phyloP scores from a whole-genome alignment of 768 basidiomycete genomes.

The Lyophyllum decastes region DNA sequence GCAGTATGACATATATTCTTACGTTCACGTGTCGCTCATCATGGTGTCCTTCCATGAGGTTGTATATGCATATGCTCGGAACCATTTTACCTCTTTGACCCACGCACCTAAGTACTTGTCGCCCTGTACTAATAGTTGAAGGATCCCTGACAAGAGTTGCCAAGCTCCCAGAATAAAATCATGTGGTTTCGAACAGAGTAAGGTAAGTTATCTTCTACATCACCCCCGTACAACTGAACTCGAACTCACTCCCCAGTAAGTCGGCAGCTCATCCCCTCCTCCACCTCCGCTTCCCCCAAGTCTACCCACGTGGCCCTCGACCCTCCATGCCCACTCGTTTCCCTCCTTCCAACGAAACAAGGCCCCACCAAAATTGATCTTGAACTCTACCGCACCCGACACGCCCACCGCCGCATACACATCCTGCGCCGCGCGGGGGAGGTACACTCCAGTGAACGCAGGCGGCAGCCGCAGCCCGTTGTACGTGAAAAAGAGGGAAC shows the following conservation, averaged over 20 bases:
- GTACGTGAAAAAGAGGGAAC: conserved; percentile 63
- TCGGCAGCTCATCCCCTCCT: conserved; percentile 48
- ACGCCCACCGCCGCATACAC: conserved; percentile 69
- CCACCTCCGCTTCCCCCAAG: conserved; percentile 33
- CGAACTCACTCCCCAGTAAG: conserved; percentile 25
- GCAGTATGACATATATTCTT: conserved; percentile 1
- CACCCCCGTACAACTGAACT: not conserved
- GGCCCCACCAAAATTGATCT: conserved; percentile 70
- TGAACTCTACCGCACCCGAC: conserved; percentile 50
- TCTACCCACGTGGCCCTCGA: conserved; percentile 62
- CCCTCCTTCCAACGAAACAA: conserved; percentile 62
- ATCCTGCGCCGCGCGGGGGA: conserved; percentile 51
- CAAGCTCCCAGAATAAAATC: not conserved
- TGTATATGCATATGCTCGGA: not conserved
- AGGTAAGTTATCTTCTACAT: not conserved
- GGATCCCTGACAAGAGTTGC: not conserved
- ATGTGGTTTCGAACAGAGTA: not conserved
- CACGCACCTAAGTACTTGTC: not conserved
- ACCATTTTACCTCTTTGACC: not conserved
- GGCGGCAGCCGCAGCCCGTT: conserved; percentile 56
- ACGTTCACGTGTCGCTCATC: not conserved
- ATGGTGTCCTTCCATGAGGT: not conserved
- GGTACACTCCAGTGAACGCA: conserved; percentile 62
- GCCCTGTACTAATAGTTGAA: not conserved
- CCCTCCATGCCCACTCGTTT: conserved; percentile 66